Evolutionary conservation across 23 red algal genomes (phyloP).

Genomic region (Gracilaria gracilis): DNA sequence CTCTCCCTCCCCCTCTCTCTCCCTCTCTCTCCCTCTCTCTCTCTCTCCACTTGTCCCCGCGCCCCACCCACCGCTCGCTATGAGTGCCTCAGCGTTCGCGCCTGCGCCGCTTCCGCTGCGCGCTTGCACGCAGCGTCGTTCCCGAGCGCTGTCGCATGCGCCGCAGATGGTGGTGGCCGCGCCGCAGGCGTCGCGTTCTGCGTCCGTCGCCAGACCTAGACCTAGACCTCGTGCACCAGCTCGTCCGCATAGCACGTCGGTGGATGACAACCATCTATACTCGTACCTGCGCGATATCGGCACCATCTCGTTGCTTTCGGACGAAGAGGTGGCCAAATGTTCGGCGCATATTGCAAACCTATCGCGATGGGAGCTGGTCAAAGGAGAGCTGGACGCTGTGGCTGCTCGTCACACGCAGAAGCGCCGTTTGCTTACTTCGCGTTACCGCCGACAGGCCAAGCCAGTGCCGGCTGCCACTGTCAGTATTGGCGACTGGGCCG

Average conservation of each 20-base stretch:
- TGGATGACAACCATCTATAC: slow-evolving; percentile 41
- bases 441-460: slow-evolving; percentile 19
- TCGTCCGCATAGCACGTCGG: background rate
- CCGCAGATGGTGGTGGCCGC: slow-evolving; percentile 20
- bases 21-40: no score
- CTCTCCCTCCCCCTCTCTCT: slow-evolving; percentile 12
- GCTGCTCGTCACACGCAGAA: background rate
- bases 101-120: slow-evolving; percentile 13
- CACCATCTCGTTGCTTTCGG: slow-evolving; percentile 59
- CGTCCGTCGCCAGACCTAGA: no score
- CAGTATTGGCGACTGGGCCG: slow-evolving; percentile 80
- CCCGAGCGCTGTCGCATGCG: slow-evolving; percentile 13
- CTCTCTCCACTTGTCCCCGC: no score
- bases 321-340: slow-evolving; percentile 69
- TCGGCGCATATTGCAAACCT: slow-evolving; percentile 68
- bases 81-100: slow-evolving; percentile 12
- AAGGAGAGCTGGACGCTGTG: slow-evolving; percentile 2
- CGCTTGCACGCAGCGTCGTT: slow-evolving; percentile 6
- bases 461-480: slow-evolving; percentile 23
- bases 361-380: slow-evolving; percentile 65
- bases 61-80: background rate
- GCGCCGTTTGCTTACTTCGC: slow-evolving; percentile 9
- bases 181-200: slow-evolving; percentile 6
- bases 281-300: slow-evolving; percentile 89
- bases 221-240: background rate